Evolutionary conservation across 306 rosid species (phyloP).

Genomic region (Dicorynia guianensis): DNA sequence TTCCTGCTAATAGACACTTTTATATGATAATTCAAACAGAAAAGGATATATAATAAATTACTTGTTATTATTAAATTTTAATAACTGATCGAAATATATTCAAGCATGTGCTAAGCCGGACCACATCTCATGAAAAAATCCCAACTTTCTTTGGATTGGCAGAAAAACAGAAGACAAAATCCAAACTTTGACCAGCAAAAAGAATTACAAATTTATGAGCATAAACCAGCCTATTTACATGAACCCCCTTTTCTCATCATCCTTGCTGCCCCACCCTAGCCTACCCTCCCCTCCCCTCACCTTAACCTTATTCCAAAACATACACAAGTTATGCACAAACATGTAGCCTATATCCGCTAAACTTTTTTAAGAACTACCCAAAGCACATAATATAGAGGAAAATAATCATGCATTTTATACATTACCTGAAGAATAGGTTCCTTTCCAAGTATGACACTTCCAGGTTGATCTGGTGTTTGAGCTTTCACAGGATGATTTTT

Average conservation of each 20-base stretch:
- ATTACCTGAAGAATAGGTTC: conserved; percentile 93
- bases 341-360: not conserved
- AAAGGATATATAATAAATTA: too few relatives aligned
- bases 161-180: too few relatives aligned
- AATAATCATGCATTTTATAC: not conserved
- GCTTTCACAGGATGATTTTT: conserved; percentile 94
- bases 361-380: not conserved
- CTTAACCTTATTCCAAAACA: not conserved
- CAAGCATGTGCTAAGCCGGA: not conserved
- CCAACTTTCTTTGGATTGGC: too few relatives aligned
- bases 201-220: too few relatives aligned
- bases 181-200: not conserved
- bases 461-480: conserved; percentile 83
- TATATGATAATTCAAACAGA: not conserved
- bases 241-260: too few relatives aligned
- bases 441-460: conserved; percentile 88
- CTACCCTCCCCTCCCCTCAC: not conserved
- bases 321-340: not conserved
- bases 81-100: not conserved
- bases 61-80: not conserved
- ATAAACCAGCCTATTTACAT: too few relatives aligned
- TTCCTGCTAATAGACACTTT: not conserved
- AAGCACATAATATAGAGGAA: not conserved
- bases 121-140: not conserved
- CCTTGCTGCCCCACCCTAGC: too few relatives aligned